phyloP scores from a whole-genome alignment of 495 filamentous ascomycete genomes.

The Hypoxylon subgilvum region DNA sequence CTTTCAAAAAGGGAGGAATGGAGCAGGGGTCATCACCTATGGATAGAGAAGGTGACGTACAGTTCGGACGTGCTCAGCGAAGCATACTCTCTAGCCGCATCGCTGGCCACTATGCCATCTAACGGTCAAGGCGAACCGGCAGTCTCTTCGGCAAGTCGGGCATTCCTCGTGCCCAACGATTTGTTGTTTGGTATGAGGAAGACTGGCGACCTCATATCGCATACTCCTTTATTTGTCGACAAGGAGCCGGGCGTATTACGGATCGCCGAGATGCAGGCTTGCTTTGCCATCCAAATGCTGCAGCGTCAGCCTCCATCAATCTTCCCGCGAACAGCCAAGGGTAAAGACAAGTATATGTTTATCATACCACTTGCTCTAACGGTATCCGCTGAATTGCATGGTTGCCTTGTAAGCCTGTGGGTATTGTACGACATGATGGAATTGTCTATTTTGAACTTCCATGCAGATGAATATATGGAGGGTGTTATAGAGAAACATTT shows the following conservation, averaged over 20 bases:
- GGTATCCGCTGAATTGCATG: conserved; percentile 20
- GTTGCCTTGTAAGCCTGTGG: neutral
- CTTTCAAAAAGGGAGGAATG: neutral
- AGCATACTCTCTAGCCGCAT: conserved; percentile 46
- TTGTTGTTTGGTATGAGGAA: neutral
- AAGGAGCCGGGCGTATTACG: conserved; percentile 18
- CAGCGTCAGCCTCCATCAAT: conserved; percentile 12
- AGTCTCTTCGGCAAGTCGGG: too few species aligned
- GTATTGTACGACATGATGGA: conserved; percentile 51
- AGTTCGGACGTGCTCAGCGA: conserved; percentile 37
- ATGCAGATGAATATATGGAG: conserved; percentile 51
- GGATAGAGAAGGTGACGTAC: conserved; percentile 54
- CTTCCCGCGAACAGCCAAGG: conserved; percentile 30
- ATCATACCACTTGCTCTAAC: conserved; percentile 47
- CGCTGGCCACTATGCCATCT: conserved; percentile 2
- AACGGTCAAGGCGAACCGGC: neutral
- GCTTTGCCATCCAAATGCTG: conserved; percentile 21
- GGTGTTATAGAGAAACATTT: conserved; percentile 17
- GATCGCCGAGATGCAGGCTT: conserved; percentile 32
- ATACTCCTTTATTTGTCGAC: conserved; percentile 25
- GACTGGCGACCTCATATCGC: neutral
- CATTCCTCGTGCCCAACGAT: too few species aligned
- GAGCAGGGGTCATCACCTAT: conserved; percentile 31
- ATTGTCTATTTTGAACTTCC: conserved; percentile 46
- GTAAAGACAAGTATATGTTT: conserved; percentile 46